Percentiles rank a stretch among this genome's conserved stretches.
These are phyloP conservation scores for Anisogramma anomala DNA, from an alignment of 2,329 filamentous ascomycete genomes.

Conservation along the genomic window DNA sequence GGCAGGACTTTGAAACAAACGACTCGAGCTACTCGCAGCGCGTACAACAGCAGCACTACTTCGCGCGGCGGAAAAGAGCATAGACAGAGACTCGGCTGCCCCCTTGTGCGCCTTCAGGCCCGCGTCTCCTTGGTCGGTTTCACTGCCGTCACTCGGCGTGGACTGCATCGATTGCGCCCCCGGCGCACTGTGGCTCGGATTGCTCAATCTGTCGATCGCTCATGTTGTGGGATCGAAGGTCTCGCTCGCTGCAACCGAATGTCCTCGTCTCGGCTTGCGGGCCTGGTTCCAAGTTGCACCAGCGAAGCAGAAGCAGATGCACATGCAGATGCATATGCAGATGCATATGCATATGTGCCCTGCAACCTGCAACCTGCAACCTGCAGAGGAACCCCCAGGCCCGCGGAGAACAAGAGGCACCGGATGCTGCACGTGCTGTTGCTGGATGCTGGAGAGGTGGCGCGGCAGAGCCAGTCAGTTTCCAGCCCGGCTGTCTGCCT, in stretches of 20 bases:
- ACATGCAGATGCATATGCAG: too few relatives aligned
- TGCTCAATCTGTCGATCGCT: not conserved
- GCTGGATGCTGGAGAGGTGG: not conserved
- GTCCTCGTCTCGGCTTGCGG: not conserved
- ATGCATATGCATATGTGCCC: too few relatives aligned
- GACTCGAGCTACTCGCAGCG: not conserved
- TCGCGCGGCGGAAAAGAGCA: not conserved
- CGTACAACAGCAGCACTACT: not conserved
- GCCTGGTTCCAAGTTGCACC: not conserved
- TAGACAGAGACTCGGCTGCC: not conserved
- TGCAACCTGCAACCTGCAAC: not conserved
- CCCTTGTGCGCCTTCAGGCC: not conserved
- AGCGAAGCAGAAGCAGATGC: not conserved
- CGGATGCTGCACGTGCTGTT: not conserved
- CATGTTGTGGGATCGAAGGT: slow-evolving; percentile 1
- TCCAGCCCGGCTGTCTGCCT: too few relatives aligned
- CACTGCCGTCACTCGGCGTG: not conserved
- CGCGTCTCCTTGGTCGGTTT: not conserved
- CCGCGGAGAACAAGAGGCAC: not conserved
- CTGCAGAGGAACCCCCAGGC: slow-evolving; percentile 1
- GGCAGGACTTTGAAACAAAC: not conserved
- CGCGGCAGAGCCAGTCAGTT: too few relatives aligned
- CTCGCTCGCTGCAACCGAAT: too few relatives aligned
- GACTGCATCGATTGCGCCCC: not conserved
- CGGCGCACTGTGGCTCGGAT: not conserved